These are phyloP conservation scores for Infundibulicybe gibba DNA, from an alignment of 768 basidiomycete species.

Conservation along the genomic window DNA sequence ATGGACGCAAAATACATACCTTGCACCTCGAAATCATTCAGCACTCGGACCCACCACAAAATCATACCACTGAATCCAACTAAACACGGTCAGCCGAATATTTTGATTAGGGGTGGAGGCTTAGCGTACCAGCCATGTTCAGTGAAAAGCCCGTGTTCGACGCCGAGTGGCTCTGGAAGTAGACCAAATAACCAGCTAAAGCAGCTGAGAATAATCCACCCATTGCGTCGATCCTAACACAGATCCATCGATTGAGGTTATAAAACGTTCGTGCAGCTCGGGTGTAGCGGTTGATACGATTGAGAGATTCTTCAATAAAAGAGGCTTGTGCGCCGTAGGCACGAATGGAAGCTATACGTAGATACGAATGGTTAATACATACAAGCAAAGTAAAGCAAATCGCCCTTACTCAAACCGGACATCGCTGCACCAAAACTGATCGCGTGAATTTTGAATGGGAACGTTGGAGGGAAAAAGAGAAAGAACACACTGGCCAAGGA, in stretches of 20 bases:
- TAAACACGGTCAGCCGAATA: constrained; percentile 15
- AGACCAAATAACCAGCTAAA: constrained; percentile 55
- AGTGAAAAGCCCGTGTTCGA: constrained; percentile 49
- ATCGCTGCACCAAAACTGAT: constrained; percentile 51
- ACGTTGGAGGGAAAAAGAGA: constrained; percentile 18
- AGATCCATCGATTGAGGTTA: constrained; percentile 45
- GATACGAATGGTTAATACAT: neutral
- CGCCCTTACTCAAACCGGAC: constrained; percentile 42
- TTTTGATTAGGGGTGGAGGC: constrained; percentile 25
- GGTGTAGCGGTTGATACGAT: constrained; percentile 52
- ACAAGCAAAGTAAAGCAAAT: too few species aligned
- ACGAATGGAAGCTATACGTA: constrained; percentile 46
- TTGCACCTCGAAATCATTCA: constrained; percentile 43
- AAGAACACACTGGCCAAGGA: constrained; percentile 35
- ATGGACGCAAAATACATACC: constrained; percentile 20
- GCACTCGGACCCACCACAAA: constrained; percentile 40
- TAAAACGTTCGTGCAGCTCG: constrained; percentile 45
- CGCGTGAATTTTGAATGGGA: constrained; percentile 13
- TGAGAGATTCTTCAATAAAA: constrained; percentile 40
- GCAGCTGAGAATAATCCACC: constrained; percentile 51
- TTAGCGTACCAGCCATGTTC: constrained; percentile 44
- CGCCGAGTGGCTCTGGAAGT: constrained; percentile 35
- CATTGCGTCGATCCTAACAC: constrained; percentile 53
- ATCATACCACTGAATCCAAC: constrained; percentile 56
- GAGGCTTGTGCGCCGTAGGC: constrained; percentile 58